These are phyloP conservation scores for Colletotrichum siamense DNA, from an alignment of 2,329 filamentous ascomycete genomes.

Conservation along the genomic window DNA sequence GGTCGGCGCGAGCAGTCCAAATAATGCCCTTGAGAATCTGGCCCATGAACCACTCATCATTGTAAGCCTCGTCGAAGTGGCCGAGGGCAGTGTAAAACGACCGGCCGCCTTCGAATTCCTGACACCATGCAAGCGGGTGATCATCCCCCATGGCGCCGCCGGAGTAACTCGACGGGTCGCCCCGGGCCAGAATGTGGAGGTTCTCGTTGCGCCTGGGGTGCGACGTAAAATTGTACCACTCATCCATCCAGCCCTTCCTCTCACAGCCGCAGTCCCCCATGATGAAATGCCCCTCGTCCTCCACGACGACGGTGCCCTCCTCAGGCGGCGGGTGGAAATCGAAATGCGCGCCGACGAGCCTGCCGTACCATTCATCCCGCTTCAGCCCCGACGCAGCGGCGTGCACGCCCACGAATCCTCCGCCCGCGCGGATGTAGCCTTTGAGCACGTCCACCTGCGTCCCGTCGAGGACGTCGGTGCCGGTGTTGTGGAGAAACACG, in stretches of 20 bases:
- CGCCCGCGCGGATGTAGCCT: constrained; percentile 36
- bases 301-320: constrained; percentile 32
- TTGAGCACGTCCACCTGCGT: constrained; percentile 38
- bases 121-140: constrained; percentile 46
- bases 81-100: constrained; percentile 47
- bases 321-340: constrained; percentile 42
- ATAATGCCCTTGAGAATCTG: constrained; percentile 12
- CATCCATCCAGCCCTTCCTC: constrained; percentile 38
- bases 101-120: constrained; percentile 41
- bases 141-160: constrained; percentile 40
- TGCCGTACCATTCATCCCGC: constrained; percentile 39
- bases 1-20: constrained; percentile 12
- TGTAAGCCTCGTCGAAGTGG: constrained; percentile 45
- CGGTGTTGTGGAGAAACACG: constrained; percentile 43
- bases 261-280: constrained; percentile 15
- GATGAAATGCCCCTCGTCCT: constrained; percentile 34
- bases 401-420: constrained; percentile 47
- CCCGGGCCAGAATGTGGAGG: constrained; percentile 38
- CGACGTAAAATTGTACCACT: constrained; percentile 48
- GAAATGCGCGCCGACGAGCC: constrained; percentile 43
- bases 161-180: constrained; percentile 38
- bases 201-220: constrained; percentile 31
- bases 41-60: constrained; percentile 30
- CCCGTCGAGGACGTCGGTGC: constrained; percentile 36
- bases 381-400: constrained; percentile 39